A percentile compares a stretch with the other conserved stretches of the same genome.
These are phyloP conservation scores for Endocalyx cinctus DNA, from an alignment of 2,329 filamentous ascomycete genomes.

Conservation along the genomic window DNA sequence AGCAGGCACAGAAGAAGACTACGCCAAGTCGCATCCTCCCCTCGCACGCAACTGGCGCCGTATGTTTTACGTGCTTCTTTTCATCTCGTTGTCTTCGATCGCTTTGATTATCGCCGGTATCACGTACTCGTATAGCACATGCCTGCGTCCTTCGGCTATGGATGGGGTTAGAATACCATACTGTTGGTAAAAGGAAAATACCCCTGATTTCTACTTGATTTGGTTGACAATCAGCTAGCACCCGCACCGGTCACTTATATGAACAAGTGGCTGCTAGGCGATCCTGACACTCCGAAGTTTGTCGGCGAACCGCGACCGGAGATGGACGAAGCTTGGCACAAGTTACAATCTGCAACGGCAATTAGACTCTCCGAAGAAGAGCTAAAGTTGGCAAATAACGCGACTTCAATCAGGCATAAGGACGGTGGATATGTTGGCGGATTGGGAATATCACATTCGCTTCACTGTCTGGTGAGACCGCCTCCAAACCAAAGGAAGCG, in stretches of 20 bases:
- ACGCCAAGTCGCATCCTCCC: too few relatives aligned
- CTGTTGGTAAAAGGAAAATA: background rate
- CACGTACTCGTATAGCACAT: background rate
- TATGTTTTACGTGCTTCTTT: background rate
- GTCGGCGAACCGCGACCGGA: conserved; percentile 3
- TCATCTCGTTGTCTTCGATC: background rate
- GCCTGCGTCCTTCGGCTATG: background rate
- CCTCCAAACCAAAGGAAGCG: background rate
- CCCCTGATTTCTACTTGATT: background rate
- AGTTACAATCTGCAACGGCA: conserved; percentile 1
- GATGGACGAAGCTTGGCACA: conserved; percentile 7
- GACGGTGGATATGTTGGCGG: conserved; percentile 5
- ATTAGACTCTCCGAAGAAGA: conserved; percentile 6
- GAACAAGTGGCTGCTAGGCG: background rate
- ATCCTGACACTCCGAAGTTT: conserved; percentile 4
- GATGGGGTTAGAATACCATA: background rate
- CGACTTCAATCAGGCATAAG: conserved; percentile 1
- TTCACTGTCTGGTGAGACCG: conserved; percentile 7
- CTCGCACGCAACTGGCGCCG: too few relatives aligned
- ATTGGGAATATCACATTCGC: conserved; percentile 3
- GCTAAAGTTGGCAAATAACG: background rate
- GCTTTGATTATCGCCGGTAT: background rate
- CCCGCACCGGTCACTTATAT: background rate
- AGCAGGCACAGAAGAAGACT: too few relatives aligned
- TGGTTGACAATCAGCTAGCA: too few relatives aligned